phyloP scores from a whole-genome alignment of 495 filamentous ascomycete genomes.

The Corynascus novoguineensis region DNA sequence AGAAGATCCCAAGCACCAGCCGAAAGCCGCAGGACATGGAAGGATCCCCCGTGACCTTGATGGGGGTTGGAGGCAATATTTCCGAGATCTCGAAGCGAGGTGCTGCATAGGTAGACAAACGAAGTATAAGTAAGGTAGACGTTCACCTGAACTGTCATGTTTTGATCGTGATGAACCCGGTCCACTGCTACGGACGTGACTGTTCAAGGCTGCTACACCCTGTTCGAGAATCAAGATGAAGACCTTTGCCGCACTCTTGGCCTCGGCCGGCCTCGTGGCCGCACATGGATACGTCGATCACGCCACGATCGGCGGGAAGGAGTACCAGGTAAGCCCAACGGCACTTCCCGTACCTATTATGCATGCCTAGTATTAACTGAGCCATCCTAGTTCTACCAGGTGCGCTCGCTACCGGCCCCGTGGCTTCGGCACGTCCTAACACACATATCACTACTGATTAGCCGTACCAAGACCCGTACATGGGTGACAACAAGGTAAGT shows the following conservation, averaged over 20 bases:
- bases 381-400: constrained; percentile 19
- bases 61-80: not conserved
- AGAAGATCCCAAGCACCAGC: not conserved
- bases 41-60: not conserved
- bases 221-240: constrained; percentile 25
- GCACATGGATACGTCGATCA: constrained; percentile 58
- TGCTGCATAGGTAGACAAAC: too few species aligned
- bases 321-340: constrained; percentile 25
- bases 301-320: constrained; percentile 40
- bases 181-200: too few species aligned
- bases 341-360: not conserved
- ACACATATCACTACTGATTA: constrained; percentile 10
- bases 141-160: too few species aligned
- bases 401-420: constrained; percentile 1
- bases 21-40: not conserved
- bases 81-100: too few species aligned
- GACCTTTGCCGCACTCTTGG: constrained; percentile 38
- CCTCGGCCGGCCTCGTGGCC: constrained; percentile 48
- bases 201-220: too few species aligned
- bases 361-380: not conserved
- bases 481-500: constrained; percentile 24
- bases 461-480: constrained; percentile 48
- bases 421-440: not conserved
- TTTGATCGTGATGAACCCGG: too few species aligned
- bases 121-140: too few species aligned